These are phyloP conservation scores for Rhododendron griersonianum DNA, from an alignment of 148 eudicot species.

Conservation along the genomic window DNA sequence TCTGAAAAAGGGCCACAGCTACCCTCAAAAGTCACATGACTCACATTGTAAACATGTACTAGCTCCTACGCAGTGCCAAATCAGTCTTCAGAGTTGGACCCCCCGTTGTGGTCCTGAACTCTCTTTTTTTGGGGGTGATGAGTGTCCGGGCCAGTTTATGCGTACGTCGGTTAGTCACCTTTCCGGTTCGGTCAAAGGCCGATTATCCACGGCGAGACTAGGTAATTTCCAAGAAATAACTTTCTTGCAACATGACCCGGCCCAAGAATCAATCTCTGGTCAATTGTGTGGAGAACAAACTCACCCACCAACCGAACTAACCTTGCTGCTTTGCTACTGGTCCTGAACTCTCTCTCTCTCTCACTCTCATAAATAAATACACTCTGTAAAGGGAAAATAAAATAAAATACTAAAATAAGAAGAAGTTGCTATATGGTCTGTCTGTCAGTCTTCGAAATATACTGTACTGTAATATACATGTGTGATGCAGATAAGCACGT, in stretches of 20 bases:
- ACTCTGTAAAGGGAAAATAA: no score
- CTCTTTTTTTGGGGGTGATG: background rate
- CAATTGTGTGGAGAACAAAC: background rate
- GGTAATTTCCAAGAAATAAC: no score
- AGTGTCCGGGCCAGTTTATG: no score
- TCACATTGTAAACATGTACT: no score
- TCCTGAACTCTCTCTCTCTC: background rate
- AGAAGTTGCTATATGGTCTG: background rate
- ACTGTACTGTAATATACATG: no score
- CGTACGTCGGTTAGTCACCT: no score
- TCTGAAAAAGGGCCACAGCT: background rate
- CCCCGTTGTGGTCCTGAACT: background rate
- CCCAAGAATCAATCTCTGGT: no score
- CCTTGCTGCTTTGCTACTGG: background rate
- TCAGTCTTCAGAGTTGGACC: background rate
- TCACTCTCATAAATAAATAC: background rate
- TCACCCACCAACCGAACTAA: background rate
- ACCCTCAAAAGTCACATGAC: background rate
- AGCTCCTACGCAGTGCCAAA: background rate
- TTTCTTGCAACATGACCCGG: no score
- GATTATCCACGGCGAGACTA: background rate
- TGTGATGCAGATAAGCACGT: background rate
- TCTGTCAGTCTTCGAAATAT: background rate
- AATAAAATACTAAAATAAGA: no score
- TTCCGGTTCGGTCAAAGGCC: no score